Evolutionary conservation across 2,329 filamentous ascomycete genomes (phyloP), one percentile per base, ranked within the genome.

Genomic region (Diplodia seriata): DNA sequence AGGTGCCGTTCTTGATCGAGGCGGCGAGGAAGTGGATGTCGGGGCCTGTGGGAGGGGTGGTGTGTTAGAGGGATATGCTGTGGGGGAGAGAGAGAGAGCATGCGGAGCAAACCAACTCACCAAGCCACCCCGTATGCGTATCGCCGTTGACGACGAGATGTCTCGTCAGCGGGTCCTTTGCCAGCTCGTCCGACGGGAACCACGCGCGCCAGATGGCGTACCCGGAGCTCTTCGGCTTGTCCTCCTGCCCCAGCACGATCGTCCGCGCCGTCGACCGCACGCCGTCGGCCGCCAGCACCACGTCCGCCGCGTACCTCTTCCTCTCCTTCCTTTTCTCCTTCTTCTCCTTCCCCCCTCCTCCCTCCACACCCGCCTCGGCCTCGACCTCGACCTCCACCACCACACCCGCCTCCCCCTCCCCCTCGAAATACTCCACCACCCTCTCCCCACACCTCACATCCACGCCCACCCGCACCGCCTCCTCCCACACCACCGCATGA

Each of bases 401-500:
- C 18, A 88, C 84, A 1, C 85, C 85, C 0, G 86, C 83, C 67
- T 81, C 74, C 5, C 79, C 76, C 2, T 82, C 82, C 36, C 85
- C 81, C 72, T 88, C 86, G 63, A 86, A 85, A 70, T 88, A 68
- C 23, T 50, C 56, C 5, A 77, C 76, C 0, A 88, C 85, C 29
- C 77, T 78, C 49, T 83, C 3, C 82, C 83, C 6, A 87, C 77
- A 26, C 68, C 85, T 79, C 26, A 89, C 85, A 0, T 86, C 83
- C 56, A 89, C 85, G 0, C 80, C 79, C 1, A 87, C 76, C 43
- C 85, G 80, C 33, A 77, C 78, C 1, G 85, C 86, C 72, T 88
- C 84, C 51, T 85, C 81, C 70, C 86, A 87, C 7, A 89, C 82
- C 5, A 88, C 83, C 50, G 81, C 76, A 71, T 89, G 86, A 68